Evolutionary conservation across 2,329 filamentous ascomycete genomes (phyloP), one percentile per base, ranked within the genome.

Genomic region (Exophiala spinifera): DNA sequence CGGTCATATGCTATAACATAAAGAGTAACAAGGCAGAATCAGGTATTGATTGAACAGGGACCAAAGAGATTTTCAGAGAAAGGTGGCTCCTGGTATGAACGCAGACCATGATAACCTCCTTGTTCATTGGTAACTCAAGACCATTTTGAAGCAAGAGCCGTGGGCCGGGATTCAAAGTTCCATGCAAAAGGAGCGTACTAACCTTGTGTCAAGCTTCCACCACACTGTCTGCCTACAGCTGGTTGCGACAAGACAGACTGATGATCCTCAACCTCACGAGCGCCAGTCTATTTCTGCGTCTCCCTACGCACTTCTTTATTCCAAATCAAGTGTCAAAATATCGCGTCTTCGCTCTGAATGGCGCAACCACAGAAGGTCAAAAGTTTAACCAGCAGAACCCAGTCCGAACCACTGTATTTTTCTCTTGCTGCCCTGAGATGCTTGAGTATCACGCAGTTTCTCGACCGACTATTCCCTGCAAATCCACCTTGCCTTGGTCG

Each of bases 101-200:
- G 36, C 17, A n/a, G 13, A 39, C 6, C 13, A 19, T 45, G 37
- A 43, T 19, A 20, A 19, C 20, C 36, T 51, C 47, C 39, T n/a
- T 47, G 31, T 37, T 39, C 14, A 15, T 14, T n/a, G 44, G 44
- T 53, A 48, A 33, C 42, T 43, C 20, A 19, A 37, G 34, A 48
- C 19, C n/a, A 19, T 31, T 23, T 39, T 15, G 36, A n/a, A 21
- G 21, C 11, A 36, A 31, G 46, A 37, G 25, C 48, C 49, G 37
- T 28, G 23, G 20, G 17, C 49, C 20, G 34, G 23, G 36, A 48
- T 43, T 37, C 19, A 44, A 50, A 19, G 51, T 36, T 21, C 17
- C 28, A 10, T 19, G 23, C 25, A 44, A n/a, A 17, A 5, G 36
- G 36, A 31, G 49, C 40, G 48, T 34, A 56, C 53, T 56, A 28